These are phyloP conservation scores for Taphrina communis DNA, from an alignment of 1,139 yeast genomes.

Conservation along the genomic window DNA sequence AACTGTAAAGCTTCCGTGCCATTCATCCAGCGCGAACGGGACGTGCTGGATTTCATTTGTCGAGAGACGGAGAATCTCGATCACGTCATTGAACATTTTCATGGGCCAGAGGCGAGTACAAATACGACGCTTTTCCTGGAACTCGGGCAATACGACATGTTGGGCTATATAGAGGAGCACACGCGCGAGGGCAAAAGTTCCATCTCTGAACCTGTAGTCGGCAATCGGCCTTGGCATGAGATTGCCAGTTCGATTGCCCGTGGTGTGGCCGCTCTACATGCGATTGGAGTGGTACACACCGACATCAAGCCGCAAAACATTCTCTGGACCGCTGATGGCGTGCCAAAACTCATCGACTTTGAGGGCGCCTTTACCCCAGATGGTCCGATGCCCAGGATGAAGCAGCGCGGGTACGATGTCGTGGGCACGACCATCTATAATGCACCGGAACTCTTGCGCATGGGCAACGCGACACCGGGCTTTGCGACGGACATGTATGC, in stretches of 20 bases:
- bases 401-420: constrained; percentile 7
- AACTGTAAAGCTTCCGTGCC: constrained; percentile 2
- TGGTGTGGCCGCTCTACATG: constrained; percentile 58
- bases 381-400: background rate
- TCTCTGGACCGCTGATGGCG: constrained; percentile 70
- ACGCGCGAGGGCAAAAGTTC: background rate
- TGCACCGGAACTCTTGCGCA: constrained; percentile 30
- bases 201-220: constrained; percentile 3
- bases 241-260: constrained; percentile 10
- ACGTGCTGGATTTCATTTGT: constrained; percentile 16
- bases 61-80: constrained; percentile 13
- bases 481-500: constrained; percentile 28
- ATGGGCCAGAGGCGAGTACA: background rate
- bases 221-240: constrained; percentile 8
- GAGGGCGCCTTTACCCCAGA: constrained; percentile 50
- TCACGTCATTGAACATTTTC: constrained; percentile 19
- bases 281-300: constrained; percentile 90
- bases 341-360: constrained; percentile 90
- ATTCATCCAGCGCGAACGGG: constrained; percentile 22
- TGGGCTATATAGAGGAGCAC: constrained; percentile 5
- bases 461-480: background rate
- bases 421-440: constrained; percentile 30
- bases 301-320: constrained; percentile 95
- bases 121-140: constrained; percentile 16
- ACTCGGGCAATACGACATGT: constrained; percentile 12